Percentiles rank a stretch among this genome's conserved stretches.
phyloP scores from a whole-genome alignment of 2,329 filamentous ascomycete genomes.

The Pseudopyricularia cyperi region DNA sequence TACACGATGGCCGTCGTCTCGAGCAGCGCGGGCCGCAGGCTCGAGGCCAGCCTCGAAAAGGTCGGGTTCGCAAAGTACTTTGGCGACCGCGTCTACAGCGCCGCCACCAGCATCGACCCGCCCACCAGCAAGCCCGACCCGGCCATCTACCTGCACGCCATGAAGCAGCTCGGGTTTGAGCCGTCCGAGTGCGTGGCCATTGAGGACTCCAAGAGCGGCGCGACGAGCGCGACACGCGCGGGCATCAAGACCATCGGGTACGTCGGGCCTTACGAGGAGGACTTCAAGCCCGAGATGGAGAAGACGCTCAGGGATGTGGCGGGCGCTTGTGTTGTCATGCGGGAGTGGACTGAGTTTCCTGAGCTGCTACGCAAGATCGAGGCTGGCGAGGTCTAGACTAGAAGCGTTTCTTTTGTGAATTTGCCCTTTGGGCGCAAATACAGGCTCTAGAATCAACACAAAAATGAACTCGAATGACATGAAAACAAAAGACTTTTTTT shows the following conservation, averaged over 20 bases:
- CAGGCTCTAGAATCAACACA: too few relatives aligned
- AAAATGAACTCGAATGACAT: too few relatives aligned
- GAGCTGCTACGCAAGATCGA: conserved; percentile 31
- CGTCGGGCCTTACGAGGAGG: conserved; percentile 60
- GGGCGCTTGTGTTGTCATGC: conserved; percentile 50
- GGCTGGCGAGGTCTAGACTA: conserved; percentile 17
- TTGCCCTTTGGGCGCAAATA: not conserved
- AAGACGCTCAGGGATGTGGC: conserved; percentile 40
- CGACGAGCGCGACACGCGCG: conserved; percentile 59
- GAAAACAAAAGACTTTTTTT: too few relatives aligned
- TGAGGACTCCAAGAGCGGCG: conserved; percentile 81
- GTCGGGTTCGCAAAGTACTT: conserved; percentile 74
- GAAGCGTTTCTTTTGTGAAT: not conserved
- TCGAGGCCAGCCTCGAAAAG: conserved; percentile 66
- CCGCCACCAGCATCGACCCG: conserved; percentile 61
- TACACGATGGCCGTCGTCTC: conserved; percentile 73
- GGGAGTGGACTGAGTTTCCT: conserved; percentile 44
- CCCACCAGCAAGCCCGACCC: conserved; percentile 90
- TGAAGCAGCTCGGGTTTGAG: conserved; percentile 59
- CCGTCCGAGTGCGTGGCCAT: conserved; percentile 64
- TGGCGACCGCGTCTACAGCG: conserved; percentile 64
- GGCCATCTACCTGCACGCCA: conserved; percentile 70
- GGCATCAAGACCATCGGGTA: conserved; percentile 75
- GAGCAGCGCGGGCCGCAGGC: conserved; percentile 65
- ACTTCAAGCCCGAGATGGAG: conserved; percentile 52